Evolutionary conservation across 176 grass and related monocot genomes (phyloP).

Genomic region (Leersia perrieri): DNA sequence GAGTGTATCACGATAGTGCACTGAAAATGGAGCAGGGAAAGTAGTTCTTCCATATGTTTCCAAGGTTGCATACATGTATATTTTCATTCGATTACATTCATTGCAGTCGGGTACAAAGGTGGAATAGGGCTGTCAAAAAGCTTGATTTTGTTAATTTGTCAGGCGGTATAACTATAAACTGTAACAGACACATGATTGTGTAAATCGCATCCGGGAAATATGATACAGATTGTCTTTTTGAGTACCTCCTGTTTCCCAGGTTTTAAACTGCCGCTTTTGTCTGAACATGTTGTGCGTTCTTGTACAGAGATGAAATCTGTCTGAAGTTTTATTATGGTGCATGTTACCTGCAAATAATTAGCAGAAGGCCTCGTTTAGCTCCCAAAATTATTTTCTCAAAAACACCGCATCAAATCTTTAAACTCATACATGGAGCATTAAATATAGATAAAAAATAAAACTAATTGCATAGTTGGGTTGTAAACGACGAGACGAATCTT

Average conservation of each 20-base stretch:
- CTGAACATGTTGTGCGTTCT: slow-evolving; percentile 7
- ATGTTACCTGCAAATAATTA: slow-evolving; percentile 9
- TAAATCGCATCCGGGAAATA: slow-evolving; percentile 42
- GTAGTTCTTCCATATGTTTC: slow-evolving; percentile 45
- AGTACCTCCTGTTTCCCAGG: slow-evolving; percentile 31
- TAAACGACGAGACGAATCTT: too few species aligned
- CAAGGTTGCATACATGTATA: slow-evolving; percentile 48
- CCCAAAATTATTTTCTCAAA: too few species aligned
- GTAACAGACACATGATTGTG: slow-evolving; percentile 30
- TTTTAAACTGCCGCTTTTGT: slow-evolving; percentile 15
- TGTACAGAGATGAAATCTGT: background rate
- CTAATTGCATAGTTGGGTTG: too few species aligned
- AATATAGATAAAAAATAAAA: too few species aligned
- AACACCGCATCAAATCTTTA: too few species aligned
- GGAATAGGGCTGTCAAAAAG: slow-evolving; percentile 40
- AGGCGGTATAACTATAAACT: slow-evolving; percentile 46
- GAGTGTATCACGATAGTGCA: slow-evolving; percentile 36
- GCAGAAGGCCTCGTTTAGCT: background rate
- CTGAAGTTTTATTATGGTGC: background rate
- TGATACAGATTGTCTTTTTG: slow-evolving; percentile 35
- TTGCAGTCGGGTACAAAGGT: slow-evolving; percentile 47
- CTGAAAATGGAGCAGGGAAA: slow-evolving; percentile 47
- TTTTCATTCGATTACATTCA: slow-evolving; percentile 51
- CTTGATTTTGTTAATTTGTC: slow-evolving; percentile 44
- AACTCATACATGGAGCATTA: too few species aligned